Evolutionary conservation across 1,139 yeast species (phyloP).

Genomic region (Meyerozyma guilliermondii): DNA sequence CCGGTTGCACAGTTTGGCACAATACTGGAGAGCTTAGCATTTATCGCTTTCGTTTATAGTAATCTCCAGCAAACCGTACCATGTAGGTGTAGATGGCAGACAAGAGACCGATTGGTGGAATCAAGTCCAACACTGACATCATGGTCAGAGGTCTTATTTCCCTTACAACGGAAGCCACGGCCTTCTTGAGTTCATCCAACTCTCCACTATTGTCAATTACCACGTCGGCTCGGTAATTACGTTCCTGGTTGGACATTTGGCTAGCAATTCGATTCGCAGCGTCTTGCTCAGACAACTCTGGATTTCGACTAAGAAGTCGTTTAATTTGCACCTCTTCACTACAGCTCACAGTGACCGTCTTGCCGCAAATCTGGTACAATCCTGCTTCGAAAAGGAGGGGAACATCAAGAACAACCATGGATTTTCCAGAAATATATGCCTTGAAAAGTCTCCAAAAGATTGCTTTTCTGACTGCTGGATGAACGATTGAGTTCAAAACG

Average conservation of each 20-base stretch:
- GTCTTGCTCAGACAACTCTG: constrained; percentile 60
- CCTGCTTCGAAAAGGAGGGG: constrained; percentile 85
- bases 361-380: constrained; percentile 67
- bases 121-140: constrained; percentile 55
- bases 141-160: constrained; percentile 46
- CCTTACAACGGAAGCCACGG: constrained; percentile 43
- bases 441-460: constrained; percentile 53
- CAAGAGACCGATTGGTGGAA: constrained; percentile 47
- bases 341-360: constrained; percentile 65
- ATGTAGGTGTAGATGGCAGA: constrained; percentile 20
- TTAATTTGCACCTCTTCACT: constrained; percentile 51
- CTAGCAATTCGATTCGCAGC: constrained; percentile 68
- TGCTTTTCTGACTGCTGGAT: constrained; percentile 78
- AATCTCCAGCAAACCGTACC: neutral
- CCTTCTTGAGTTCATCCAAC: constrained; percentile 41
- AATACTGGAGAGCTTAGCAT: constrained; percentile 90
- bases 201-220: constrained; percentile 58
- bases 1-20: constrained; percentile 90
- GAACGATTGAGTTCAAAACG: constrained; percentile 70
- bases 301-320: constrained; percentile 63
- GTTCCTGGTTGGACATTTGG: constrained; percentile 65
- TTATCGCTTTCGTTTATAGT: neutral
- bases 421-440: constrained; percentile 48
- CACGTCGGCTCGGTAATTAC: constrained; percentile 57
- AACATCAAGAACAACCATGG: constrained; percentile 75